A percentile compares a stretch with the other conserved stretches of the same genome.
Conservation (phyloP, 2,329 filamentous ascomycete genomes). For the Diaporthe sp. region DNA sequence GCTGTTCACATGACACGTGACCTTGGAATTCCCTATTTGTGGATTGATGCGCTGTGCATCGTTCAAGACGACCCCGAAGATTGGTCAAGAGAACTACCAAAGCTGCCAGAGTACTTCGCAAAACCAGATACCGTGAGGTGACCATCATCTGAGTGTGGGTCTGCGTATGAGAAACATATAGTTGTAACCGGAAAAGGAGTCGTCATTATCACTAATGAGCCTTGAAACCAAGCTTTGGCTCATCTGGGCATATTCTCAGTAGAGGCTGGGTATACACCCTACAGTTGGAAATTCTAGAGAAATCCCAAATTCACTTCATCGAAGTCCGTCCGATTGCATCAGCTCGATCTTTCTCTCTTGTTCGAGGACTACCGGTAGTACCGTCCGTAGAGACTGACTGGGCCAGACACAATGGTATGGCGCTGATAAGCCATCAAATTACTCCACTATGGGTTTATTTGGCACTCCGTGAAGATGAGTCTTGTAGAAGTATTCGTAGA, state of each 20-base stretch:
- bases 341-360: not conserved
- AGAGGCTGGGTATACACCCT: not conserved
- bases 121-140: not conserved
- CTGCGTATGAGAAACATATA: not conserved
- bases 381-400: not conserved
- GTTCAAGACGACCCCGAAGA: not conserved
- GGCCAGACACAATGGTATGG: not conserved
- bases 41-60: not conserved
- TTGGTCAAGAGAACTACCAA: not conserved
- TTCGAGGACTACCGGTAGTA: not conserved
- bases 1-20: not conserved
- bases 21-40: not conserved
- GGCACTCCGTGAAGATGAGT: not conserved
- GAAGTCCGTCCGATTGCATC: too few species aligned
- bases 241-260: too few species aligned
- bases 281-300: not conserved
- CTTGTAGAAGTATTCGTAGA: not conserved
- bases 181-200: not conserved
- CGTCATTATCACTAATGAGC: not conserved
- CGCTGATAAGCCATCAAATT: not conserved
- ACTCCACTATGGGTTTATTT: not conserved
- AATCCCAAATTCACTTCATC: not conserved
- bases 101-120: not conserved
- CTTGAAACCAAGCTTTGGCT: not conserved
- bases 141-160: not conserved